Base-by-base conservation (phyloP, 208 protist species). In the Herpetomonas tarakana region DNA sequence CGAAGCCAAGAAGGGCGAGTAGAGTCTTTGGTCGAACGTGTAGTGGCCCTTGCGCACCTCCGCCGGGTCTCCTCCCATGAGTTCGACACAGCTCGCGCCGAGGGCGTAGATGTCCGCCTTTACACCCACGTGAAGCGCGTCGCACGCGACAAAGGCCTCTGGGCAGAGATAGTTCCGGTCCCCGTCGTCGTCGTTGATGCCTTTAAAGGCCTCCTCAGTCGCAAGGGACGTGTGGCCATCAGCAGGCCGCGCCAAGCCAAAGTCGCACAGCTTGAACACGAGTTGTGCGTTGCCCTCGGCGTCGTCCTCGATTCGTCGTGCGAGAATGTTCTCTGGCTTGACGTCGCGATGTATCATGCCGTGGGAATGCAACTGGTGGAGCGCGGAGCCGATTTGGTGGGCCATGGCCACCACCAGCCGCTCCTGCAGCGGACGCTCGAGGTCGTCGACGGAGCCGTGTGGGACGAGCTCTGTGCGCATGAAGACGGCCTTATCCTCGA, bases 41-140 rank as follows among this genome's bases (percentile, higher is more conserved):
- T 67, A 75, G 19, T 29, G 52, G 21, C 72, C 67, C 28, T 25
- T 38, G 16, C 68, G 47, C 1, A 87, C 85, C 28, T 76, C 70
- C 6, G 49, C 39, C 3, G 71, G 44, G 49, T 75, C 57, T 14
- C 71, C 67, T 16, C 64, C 68, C 77, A 88, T 89, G 39, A 96
- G 70, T 44, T 88, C 76, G 25, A 88, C 83, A 27, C 90, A 84
- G 29, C 68, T 93, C n/a, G 82, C 83, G 2, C 92, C 92, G n/a
- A 97, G 72, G 0, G 89, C 74, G 70, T 91, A 97, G 19, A 97
- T 76, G 56, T 97, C 92, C 16, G 84, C 81, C 59, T 90, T 76
- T 11, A 65, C 66, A 6, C 74, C 65, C 2, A 62, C 56, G 16
- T 44, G 49, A 1, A 39, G 11, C 24, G 63, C 45, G 0, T 67